A percentile compares a stretch with the other conserved stretches of the same genome.
Evolutionary conservation across 805 yeast species (phyloP).

Genomic region (Candida suzukii): DNA sequence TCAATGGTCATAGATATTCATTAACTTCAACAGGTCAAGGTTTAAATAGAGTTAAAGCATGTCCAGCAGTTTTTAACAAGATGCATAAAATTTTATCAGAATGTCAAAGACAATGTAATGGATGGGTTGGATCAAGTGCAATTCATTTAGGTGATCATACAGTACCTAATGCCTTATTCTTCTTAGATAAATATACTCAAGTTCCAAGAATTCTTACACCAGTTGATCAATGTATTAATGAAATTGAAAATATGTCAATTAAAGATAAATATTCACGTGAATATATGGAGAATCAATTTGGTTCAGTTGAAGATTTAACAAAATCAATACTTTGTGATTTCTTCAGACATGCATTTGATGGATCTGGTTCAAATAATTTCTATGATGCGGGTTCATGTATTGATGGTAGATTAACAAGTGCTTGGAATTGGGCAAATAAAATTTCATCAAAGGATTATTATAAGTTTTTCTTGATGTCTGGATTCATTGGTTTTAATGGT

Average conservation of each 20-base stretch:
- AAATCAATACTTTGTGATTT: slow-evolving; percentile 41
- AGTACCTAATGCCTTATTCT: slow-evolving; percentile 76
- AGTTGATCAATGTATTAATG: slow-evolving; percentile 49
- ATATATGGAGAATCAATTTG: slow-evolving; percentile 55
- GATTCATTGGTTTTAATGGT: slow-evolving; percentile 74
- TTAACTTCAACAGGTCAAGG: slow-evolving; percentile 78
- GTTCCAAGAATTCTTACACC: slow-evolving; percentile 75
- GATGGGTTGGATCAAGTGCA: slow-evolving; percentile 77
- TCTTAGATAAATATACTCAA: slow-evolving; percentile 73
- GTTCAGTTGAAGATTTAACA: slow-evolving; percentile 45
- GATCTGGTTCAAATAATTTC: slow-evolving; percentile 79
- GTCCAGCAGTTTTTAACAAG: slow-evolving; percentile 60
- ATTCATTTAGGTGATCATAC: slow-evolving; percentile 80
- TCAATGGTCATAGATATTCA: slow-evolving; percentile 48
- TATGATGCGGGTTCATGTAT: slow-evolving; percentile 82
- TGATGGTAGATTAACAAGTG: slow-evolving; percentile 74
- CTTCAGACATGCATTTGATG: slow-evolving; percentile 59
- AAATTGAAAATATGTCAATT: slow-evolving; percentile 44
- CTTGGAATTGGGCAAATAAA: slow-evolving; percentile 78
- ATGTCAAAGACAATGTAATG: slow-evolving; percentile 53
- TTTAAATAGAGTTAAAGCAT: slow-evolving; percentile 64
- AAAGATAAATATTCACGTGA: slow-evolving; percentile 37
- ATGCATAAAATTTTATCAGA: slow-evolving; percentile 66
- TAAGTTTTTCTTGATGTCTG: slow-evolving; percentile 55
- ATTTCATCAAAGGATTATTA: slow-evolving; percentile 59